Base-by-base conservation (phyloP, 2,329 filamentous ascomycete species). In the Capronia americana region DNA sequence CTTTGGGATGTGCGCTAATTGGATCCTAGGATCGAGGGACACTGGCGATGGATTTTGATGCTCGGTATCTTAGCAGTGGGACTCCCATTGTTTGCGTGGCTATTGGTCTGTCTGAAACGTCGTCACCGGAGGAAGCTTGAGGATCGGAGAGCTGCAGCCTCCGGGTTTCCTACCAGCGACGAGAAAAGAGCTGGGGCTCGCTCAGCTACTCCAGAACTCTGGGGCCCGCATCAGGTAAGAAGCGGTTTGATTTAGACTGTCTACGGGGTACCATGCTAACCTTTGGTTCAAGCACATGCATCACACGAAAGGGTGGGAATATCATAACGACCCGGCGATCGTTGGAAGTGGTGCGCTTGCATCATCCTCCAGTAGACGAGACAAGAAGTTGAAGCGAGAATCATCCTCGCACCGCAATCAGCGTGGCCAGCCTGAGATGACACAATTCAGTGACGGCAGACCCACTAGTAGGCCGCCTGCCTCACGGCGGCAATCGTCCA, bases 11-110 rank as follows among this genome's bases (percentile, higher is more conserved):
- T 58, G 32, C 48, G 59, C 66, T 77, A 12, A 73, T 70, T n/a
- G 53, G 72, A 30, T 73, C 5, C 67, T 68, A 92, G 90, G 90
- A 79, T 91, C 57, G 83, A 85, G 7, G 84, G 81, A 30, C 91
- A 94, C 77, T 92, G 87, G 82, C 85, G 88, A 80, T 96, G 92
- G 92, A 86, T 96, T 54, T 84, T 94, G 69, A 92, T 95, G 84
- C 83, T 95, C 61, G 88, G 92, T 70, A 81, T 94, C 68, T 83
- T 96, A 30, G 84, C 89, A 51, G 81, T 94, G 66, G 89, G 83
- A 61, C 90, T 96, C 68, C 79, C 84, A 14, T 82, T 83, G 64
- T 85, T 92, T 73, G 90, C 89, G 83, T 79, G 90, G 46, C 83
- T 86, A 20, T 90, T 89, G 46, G 87, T 88, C 74, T 86, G 90